Evolutionary conservation across 352 stramenopile species (phyloP).

Genomic region (Pythium insidiosum): DNA sequence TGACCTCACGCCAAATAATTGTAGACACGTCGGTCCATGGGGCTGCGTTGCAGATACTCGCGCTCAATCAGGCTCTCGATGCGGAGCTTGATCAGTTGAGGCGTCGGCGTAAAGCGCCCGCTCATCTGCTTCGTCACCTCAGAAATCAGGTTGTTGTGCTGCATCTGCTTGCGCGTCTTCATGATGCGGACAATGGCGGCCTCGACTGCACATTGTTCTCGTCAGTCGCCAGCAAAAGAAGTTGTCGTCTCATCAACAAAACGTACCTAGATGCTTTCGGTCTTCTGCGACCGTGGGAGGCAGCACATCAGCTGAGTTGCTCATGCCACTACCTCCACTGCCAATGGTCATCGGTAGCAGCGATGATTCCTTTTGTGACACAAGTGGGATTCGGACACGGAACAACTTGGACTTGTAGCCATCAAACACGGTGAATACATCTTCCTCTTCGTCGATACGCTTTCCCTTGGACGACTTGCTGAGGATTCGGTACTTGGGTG

Average conservation of each 20-base stretch:
- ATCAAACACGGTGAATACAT: conserved; percentile 92
- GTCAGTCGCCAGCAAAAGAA: too few species aligned
- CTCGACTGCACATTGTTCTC: conserved; percentile 76
- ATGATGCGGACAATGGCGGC: conserved; percentile 94
- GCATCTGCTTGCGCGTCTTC: conserved; percentile 91
- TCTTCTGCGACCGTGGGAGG: conserved; percentile 93
- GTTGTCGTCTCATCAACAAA: too few species aligned
- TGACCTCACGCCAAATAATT: conserved; percentile 98
- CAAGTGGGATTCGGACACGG: conserved; percentile 74
- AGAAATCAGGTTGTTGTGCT: conserved; percentile 88
- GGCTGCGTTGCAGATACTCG: conserved; percentile 96
- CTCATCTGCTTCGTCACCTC: conserved; percentile 86
- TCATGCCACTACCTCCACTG: conserved; percentile 19
- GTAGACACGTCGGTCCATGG: conserved; percentile 92
- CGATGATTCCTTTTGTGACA: conserved; percentile 79
- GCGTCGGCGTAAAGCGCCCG: conserved; percentile 90
- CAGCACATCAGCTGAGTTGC: conserved; percentile 59
- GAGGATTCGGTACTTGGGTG: conserved; percentile 96
- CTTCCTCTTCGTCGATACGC: conserved; percentile 90
- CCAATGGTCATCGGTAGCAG: conserved; percentile 27
- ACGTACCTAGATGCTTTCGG: conserved; percentile 87
- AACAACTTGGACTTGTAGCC: conserved; percentile 93
- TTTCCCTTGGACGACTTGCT: conserved; percentile 97
- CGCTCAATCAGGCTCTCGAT: conserved; percentile 99
- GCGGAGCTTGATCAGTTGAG: conserved; percentile 96